Base-by-base conservation (phyloP, 2,329 filamentous ascomycete genomes). In the Geosmithia flava region DNA sequence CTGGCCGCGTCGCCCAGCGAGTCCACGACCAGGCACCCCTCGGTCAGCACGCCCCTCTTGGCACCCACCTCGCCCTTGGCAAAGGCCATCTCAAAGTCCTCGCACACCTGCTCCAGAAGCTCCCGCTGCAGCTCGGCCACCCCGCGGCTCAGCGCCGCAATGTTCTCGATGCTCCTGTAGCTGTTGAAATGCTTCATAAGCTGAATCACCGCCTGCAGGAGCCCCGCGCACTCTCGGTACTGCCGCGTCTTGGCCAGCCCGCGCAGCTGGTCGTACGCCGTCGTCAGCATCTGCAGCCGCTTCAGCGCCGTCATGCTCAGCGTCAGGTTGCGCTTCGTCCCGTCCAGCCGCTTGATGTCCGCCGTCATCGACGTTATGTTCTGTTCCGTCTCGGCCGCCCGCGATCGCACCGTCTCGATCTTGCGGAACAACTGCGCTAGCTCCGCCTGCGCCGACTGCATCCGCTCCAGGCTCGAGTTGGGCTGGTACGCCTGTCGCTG, bases 101-200 rank as follows among this genome's bases (percentile, higher is more conserved):
- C 93, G 63, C 93, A 98, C n/a, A 98, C 85, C 66, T 98, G 93
- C 68, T 98, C 93, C 49, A 96, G 70, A 50, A 98, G 69, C 63
- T 96, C 90, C 51, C 90, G 75, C 68, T 98, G 93, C 53, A 98
- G 74, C 57, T 97, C 93, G 6, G 89, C 85, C 37, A 98, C 93
- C 58, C 94, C 95, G 47, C 88, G 81, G 61, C 88, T 95, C 53
- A 98, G 73, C 1, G 86, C 86, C 27, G 93, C 93, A 61, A 98
- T 97, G 73, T 98, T 93, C 62, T 97, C 91, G 56, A 98, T 97
- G 57, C 89, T 95, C 50, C 93, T 76, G 64, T 97, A 98, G 65
- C 87, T 94, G 69, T 95, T 95, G 76, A 98, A 98, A 68, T 98
- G 90, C 55, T 87, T 87, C 86, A 97, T 96, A 44, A 98, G 81